Evolutionary conservation across 306 rosid species (phyloP), one percentile per base, ranked within the genome.

Genomic region (Lagenaria siceraria): DNA sequence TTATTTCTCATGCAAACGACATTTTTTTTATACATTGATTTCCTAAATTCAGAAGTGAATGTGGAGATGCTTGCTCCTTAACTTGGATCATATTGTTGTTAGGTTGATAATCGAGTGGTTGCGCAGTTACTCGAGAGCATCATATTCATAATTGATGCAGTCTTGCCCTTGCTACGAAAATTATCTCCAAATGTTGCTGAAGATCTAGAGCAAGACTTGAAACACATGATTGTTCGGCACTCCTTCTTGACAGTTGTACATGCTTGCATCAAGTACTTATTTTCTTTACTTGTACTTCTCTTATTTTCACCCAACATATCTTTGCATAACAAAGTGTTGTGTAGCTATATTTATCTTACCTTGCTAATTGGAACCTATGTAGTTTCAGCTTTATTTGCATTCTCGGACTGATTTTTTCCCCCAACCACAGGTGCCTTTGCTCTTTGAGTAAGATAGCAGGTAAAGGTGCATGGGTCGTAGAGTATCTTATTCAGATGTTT

Each of bases 211-310:
- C 97, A 90, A 81, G 99, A 95, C 85, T 83, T 95, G 88, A 92
- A 87, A 81, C 92, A 88, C 80, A 92, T 95, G 99, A 95, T 92
- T 84, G 88, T 89, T 78, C 89, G 97, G 62, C 93, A 87, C 88
- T 86, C 97, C 78, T 92, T 90, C 90, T 85, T 95, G 97, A 89
- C 95, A 15, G 97, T 95, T 84, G 99, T 95, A 80, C 99, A 95
- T 89, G 97, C 99, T 81, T 92, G 96, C 88, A 90, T 95, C 91
- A 95, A 90, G 99, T 95, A 90, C 35, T 25, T 78, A 64, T 49
- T 80, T 84, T 81, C 81, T 62, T 12, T 18, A 18, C 10, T 55
- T 15, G 22, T 55, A 9, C 33, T 69, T 35, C 56, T 55, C 38
- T 42, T 56, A 25, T 21, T 43, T 18, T 40, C 18, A 52, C 38